phyloP scores from a whole-genome alignment of 2,329 filamentous ascomycete genomes.

The Scolecobasidium constrictum region DNA sequence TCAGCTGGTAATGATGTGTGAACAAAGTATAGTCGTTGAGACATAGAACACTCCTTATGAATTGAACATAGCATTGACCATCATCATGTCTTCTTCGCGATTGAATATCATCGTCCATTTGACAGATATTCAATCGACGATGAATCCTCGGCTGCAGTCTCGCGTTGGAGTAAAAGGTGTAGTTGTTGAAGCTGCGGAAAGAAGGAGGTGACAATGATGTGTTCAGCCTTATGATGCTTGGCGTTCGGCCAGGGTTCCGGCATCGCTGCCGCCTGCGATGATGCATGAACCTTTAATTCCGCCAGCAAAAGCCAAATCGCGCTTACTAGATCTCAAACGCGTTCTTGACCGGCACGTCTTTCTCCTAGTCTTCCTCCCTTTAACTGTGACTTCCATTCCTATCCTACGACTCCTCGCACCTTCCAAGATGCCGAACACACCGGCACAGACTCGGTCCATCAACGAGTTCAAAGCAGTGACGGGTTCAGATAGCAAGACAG shows the following conservation, averaged over 20 bases:
- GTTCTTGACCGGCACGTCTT: neutral
- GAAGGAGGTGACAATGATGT: neutral
- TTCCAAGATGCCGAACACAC: constrained; percentile 25
- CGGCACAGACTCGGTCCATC: constrained; percentile 35
- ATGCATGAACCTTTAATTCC: neutral
- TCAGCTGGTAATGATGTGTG: no score
- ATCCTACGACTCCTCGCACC: neutral
- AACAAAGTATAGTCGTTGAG: no score
- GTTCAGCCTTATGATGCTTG: neutral
- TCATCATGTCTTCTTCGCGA: no score
- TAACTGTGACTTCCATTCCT: neutral
- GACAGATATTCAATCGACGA: neutral
- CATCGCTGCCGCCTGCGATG: neutral
- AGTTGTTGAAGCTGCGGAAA: neutral
- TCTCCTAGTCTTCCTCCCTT: neutral
- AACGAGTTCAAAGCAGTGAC: constrained; percentile 34
- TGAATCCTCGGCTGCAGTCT: no score
- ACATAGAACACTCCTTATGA: neutral
- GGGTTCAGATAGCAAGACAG: constrained; percentile 31
- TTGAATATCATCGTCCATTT: neutral
- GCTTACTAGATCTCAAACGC: neutral
- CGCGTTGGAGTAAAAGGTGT: no score
- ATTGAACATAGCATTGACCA: neutral
- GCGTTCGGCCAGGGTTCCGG: neutral
- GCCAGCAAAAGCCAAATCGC: neutral